Evolutionary conservation across 345 rosid genomes (phyloP).

Genomic region (Anacardium occidentale): DNA sequence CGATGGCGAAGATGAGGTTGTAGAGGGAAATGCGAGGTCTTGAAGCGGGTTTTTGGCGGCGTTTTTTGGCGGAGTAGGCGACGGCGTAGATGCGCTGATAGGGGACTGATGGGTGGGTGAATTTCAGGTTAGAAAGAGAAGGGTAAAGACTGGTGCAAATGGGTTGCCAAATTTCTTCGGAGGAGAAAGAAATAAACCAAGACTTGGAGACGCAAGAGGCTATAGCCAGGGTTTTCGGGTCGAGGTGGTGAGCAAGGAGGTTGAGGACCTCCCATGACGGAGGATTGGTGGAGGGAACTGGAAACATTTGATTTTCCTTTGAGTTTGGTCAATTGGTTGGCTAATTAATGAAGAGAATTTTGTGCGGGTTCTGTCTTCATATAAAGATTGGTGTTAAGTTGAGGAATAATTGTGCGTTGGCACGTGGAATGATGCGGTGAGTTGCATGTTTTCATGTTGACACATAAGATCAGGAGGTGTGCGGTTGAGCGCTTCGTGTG

Average conservation of each 20-base stretch:
- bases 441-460: constrained; percentile 9
- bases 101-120: constrained; percentile 25
- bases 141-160: constrained; percentile 7
- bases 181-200: constrained; percentile 42
- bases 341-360: no score
- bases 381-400: not conserved
- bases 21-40: constrained; percentile 37
- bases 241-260: constrained; percentile 39
- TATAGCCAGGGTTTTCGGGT: constrained; percentile 40
- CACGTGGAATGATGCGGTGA: constrained; percentile 22
- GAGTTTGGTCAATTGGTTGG: not conserved
- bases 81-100: constrained; percentile 10
- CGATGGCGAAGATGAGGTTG: not conserved
- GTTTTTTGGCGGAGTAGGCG: not conserved
- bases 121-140: constrained; percentile 23
- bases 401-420: not conserved
- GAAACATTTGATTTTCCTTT: not conserved
- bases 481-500: not conserved
- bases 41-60: constrained; percentile 10
- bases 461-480: not conserved
- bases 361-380: not conserved
- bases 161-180: constrained; percentile 24
- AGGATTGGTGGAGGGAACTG: not conserved
- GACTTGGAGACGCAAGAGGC: constrained; percentile 48
- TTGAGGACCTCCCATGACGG: constrained; percentile 42